Percentiles rank a stretch among this genome's conserved stretches.
Evolutionary conservation across 495 filamentous ascomycete genomes (phyloP).

Genomic region (Talaromyces trachyspermus): DNA sequence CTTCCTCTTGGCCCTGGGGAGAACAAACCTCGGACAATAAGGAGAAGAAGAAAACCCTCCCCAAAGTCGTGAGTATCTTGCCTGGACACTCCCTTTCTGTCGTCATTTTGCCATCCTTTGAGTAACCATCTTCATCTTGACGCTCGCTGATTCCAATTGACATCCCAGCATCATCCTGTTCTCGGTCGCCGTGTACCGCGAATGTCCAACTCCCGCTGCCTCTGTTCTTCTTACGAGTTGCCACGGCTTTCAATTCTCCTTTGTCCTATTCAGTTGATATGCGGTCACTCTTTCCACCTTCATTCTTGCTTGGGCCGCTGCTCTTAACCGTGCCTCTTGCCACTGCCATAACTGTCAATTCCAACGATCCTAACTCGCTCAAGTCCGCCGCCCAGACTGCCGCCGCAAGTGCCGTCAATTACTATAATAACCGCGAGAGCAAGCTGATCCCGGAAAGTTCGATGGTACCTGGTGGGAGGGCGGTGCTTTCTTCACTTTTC

Average conservation of each 20-base stretch:
- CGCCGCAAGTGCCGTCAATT: constrained; percentile 56
- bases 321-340: constrained; percentile 21
- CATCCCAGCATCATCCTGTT: no score
- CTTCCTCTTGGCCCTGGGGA: no score
- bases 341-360: constrained; percentile 22
- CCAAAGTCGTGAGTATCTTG: no score
- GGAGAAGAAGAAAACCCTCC: no score
- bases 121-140: no score
- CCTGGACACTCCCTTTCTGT: no score
- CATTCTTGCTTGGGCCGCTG: constrained; percentile 18
- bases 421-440: constrained; percentile 55
- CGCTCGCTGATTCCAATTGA: no score
- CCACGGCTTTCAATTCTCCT: not conserved
- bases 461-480: constrained; percentile 68
- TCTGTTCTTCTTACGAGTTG: not conserved
- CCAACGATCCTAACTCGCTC: constrained; percentile 44
- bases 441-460: constrained; percentile 59
- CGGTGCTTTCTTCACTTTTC: constrained; percentile 64
- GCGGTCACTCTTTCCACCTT: not conserved
- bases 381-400: constrained; percentile 52
- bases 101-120: no score
- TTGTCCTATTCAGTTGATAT: not conserved
- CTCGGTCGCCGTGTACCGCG: not conserved
- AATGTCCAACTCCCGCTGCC: not conserved
- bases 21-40: no score